phyloP scores from a whole-genome alignment of 352 stramenopile genomes.

The Globisporangium nodosum region DNA sequence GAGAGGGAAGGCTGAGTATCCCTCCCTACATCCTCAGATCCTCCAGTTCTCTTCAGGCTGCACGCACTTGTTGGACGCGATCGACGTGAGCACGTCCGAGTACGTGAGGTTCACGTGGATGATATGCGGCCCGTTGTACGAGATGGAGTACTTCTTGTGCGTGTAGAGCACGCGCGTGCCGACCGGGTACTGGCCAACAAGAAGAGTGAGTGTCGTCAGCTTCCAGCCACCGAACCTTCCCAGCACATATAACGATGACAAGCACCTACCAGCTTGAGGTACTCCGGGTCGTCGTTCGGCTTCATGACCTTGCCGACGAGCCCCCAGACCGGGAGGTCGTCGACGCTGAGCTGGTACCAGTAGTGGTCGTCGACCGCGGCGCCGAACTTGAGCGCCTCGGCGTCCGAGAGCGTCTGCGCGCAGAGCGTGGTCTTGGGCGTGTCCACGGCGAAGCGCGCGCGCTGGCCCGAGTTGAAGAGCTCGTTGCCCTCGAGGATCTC shows the following conservation, averaged over 20 bases:
- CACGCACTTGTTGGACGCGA: conserved; percentile 74
- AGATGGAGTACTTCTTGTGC: conserved; percentile 95
- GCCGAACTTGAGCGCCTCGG: conserved; percentile 74
- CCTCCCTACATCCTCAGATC: neutral
- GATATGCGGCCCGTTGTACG: conserved; percentile 95
- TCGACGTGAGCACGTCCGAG: conserved; percentile 83
- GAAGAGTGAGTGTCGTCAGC: neutral
- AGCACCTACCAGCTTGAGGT: conserved; percentile 57
- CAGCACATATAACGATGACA: neutral
- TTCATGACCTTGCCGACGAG: conserved; percentile 97
- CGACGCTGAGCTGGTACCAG: conserved; percentile 99
- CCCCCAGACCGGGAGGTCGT: conserved; percentile 98
- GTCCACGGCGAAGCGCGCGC: conserved; percentile 71
- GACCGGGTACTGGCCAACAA: conserved; percentile 44
- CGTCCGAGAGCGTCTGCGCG: conserved; percentile 60
- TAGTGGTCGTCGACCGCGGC: conserved; percentile 93
- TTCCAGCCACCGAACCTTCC: neutral
- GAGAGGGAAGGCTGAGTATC: neutral
- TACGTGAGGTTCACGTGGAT: conserved; percentile 98
- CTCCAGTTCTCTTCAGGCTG: neutral
- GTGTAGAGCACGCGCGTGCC: conserved; percentile 93
- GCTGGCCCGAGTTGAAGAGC: conserved; percentile 90
- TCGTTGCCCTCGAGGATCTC: conserved; percentile 95
- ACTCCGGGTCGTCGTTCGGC: conserved; percentile 73
- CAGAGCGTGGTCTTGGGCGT: conserved; percentile 65